Evolutionary conservation across 2,329 filamentous ascomycete species (phyloP).

Genomic region (Neofusicoccum parvum): DNA sequence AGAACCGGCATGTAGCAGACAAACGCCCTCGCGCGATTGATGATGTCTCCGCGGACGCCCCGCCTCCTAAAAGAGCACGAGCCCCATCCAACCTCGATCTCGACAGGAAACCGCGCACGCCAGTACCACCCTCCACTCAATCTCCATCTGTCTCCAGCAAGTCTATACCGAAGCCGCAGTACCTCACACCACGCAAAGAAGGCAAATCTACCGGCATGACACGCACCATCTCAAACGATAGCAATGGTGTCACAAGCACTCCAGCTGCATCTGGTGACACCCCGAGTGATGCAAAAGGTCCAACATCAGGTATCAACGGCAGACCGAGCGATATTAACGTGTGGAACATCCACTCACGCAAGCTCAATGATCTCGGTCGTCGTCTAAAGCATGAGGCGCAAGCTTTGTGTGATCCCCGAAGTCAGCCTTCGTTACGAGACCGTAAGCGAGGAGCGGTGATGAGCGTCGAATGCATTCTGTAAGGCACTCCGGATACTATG

Average conservation of each 20-base stretch:
- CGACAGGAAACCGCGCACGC: conserved; percentile 37
- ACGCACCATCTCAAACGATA: conserved; percentile 37
- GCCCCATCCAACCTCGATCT: conserved; percentile 27
- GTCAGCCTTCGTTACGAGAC: conserved; percentile 34
- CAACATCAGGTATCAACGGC: conserved; percentile 31
- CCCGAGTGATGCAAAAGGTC: conserved; percentile 31
- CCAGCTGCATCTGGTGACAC: conserved; percentile 35
- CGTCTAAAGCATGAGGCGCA: conserved; percentile 50
- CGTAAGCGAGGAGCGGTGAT: conserved; percentile 44
- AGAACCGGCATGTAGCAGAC: conserved; percentile 25
- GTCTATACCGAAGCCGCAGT: conserved; percentile 36
- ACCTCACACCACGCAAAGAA: conserved; percentile 40
- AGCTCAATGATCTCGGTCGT: conserved; percentile 45
- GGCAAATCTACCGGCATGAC: conserved; percentile 38
- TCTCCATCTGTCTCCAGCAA: conserved; percentile 35
- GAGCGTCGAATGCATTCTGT: conserved; percentile 50
- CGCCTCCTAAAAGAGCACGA: conserved; percentile 35
- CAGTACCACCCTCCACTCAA: conserved; percentile 29
- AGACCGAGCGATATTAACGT: conserved; percentile 37
- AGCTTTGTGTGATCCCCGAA: conserved; percentile 19
- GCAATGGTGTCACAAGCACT: conserved; percentile 33
- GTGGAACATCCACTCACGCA: conserved; percentile 42
- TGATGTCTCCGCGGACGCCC: conserved; percentile 24
- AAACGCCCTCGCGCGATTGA: conserved; percentile 40
- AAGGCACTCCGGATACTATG: conserved; percentile 16